These are phyloP conservation scores for Leishmania mexicana DNA, from an alignment of 208 protist species.

Conservation along the genomic window DNA sequence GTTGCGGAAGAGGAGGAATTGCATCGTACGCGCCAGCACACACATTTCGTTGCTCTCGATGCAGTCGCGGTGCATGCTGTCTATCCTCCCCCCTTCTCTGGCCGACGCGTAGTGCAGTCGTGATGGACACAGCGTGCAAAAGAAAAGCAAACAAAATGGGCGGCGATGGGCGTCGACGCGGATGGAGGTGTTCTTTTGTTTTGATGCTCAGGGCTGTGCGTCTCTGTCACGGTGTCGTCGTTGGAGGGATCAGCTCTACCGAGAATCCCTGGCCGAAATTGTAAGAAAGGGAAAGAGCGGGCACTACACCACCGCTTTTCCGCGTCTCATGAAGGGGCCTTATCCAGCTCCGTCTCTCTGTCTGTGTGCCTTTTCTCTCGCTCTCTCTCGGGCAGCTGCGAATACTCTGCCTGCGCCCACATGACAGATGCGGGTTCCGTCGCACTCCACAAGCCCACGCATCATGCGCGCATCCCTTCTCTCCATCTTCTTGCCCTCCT, in stretches of 20 bases:
- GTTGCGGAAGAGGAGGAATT: neutral
- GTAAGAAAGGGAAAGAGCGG: neutral
- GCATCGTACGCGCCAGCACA: neutral
- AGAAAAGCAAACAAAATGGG: neutral
- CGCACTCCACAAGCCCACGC: neutral
- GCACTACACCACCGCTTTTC: neutral
- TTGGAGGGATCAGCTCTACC: neutral
- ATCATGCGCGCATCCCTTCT: neutral
- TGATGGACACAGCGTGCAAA: neutral
- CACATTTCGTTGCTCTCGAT: neutral
- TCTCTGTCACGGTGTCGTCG: neutral
- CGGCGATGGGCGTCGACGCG: neutral
- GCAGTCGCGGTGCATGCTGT: neutral
- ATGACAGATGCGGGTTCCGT: neutral
- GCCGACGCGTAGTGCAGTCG: neutral
- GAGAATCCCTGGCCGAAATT: neutral
- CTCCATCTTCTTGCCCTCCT: neutral
- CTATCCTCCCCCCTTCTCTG: neutral
- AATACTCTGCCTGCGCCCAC: neutral
- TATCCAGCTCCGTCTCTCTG: no score
- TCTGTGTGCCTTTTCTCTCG: neutral
- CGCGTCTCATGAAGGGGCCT: neutral
- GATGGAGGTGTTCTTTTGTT: neutral
- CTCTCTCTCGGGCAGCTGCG: neutral
- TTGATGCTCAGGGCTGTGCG: neutral